These are phyloP conservation scores for Pittosporum tobira DNA, from an alignment of 129 eudicot genomes.

Conservation along the genomic window DNA sequence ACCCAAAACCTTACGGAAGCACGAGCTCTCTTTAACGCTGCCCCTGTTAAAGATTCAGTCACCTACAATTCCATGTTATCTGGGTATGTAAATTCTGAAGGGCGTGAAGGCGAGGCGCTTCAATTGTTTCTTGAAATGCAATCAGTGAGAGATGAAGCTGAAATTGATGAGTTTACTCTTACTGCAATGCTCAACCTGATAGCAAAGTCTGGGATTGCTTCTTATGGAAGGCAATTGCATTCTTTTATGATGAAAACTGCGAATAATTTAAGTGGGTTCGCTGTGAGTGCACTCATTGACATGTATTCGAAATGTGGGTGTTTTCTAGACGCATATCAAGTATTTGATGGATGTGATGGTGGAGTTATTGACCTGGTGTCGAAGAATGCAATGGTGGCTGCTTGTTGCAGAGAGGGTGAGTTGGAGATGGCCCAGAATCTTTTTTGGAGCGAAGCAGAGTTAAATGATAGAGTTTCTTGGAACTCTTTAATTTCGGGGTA, in stretches of 20 bases:
- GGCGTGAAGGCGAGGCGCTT: conserved; percentile 45
- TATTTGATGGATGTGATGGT: conserved; percentile 32
- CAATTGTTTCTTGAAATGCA: conserved; percentile 57
- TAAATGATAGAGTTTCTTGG: conserved; percentile 74
- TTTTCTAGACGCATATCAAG: conserved; percentile 50
- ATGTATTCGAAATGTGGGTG: conserved; percentile 90
- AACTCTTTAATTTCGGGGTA: conserved; percentile 73
- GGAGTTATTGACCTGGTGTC: conserved; percentile 49
- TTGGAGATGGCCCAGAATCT: conserved; percentile 46
- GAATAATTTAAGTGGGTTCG: conserved; percentile 41
- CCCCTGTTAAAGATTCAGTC: conserved; percentile 61
- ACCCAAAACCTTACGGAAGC: conserved; percentile 39
- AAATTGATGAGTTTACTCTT: conserved; percentile 62
- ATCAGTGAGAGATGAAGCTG: conserved; percentile 11
- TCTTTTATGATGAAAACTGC: conserved; percentile 70
- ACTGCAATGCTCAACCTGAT: conserved; percentile 73
- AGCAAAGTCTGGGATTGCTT: conserved; percentile 37
- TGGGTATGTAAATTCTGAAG: conserved; percentile 52
- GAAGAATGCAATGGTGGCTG: conserved; percentile 81
- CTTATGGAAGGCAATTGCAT: conserved; percentile 62
- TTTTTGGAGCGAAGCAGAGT: conserved; percentile 39
- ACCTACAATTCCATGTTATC: conserved; percentile 72
- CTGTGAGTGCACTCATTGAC: conserved; percentile 62
- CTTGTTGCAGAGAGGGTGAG: conserved; percentile 75
- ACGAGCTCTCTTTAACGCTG: conserved; percentile 37